Evolutionary conservation across 73 alveolate genomes (phyloP).

Genomic region (Tetrahymena malaccensis): DNA sequence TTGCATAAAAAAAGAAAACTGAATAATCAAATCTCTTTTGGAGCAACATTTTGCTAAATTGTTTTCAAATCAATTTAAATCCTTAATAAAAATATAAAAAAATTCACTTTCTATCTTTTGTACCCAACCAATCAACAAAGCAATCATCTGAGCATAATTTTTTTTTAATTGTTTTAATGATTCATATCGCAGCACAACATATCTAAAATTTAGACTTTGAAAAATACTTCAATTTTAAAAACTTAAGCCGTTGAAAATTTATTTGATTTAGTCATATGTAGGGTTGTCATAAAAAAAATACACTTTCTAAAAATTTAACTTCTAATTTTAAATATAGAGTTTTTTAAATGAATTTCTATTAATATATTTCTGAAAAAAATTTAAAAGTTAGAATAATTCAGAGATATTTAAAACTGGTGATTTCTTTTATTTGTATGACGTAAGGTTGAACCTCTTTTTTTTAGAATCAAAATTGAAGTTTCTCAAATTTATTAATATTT

Average conservation of each 20-base stretch:
- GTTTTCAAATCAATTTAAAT: no score
- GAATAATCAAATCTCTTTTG: background rate
- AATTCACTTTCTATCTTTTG: background rate
- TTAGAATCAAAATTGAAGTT: background rate
- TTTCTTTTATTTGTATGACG: background rate
- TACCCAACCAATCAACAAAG: background rate
- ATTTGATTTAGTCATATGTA: background rate
- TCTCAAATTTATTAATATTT: no score
- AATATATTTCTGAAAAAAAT: background rate
- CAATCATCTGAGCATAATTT: no score
- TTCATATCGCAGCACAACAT: background rate
- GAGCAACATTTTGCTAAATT: background rate
- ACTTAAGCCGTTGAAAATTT: background rate
- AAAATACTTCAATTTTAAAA: background rate
- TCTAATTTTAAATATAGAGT: background rate
- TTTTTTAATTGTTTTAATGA: no score
- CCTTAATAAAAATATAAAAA: background rate
- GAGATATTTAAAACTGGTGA: background rate
- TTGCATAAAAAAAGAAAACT: no score
- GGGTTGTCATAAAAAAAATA: background rate
- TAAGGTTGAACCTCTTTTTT: background rate
- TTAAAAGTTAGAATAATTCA: background rate
- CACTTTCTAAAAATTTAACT: background rate
- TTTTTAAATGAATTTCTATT: background rate
- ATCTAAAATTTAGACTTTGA: no score